phyloP scores from a whole-genome alignment of 2,329 filamentous ascomycete genomes.

The Rhytidhysteron rufulum region DNA sequence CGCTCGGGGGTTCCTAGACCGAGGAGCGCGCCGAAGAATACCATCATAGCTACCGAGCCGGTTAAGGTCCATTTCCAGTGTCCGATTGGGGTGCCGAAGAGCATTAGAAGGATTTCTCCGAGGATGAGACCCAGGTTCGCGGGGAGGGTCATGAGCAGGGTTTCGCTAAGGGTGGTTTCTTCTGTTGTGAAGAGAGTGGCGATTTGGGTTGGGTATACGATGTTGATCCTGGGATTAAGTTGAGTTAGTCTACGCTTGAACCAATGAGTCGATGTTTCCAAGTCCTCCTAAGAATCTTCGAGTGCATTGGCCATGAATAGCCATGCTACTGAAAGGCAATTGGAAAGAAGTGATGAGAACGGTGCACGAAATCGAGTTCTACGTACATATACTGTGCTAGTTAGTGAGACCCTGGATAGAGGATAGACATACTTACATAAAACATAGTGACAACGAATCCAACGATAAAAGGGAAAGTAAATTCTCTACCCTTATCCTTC shows the following conservation, averaged over 20 bases:
- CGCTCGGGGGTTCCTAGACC: conserved; percentile 40
- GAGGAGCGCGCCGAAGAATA: conserved; percentile 43
- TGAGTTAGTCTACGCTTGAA: too few relatives aligned
- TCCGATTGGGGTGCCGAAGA: conserved; percentile 38
- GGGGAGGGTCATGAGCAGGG: conserved; percentile 43
- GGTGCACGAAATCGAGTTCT: too few relatives aligned
- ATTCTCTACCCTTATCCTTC: conserved; percentile 42
- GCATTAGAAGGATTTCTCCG: conserved; percentile 38
- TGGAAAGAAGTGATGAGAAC: too few relatives aligned
- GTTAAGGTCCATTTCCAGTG: conserved; percentile 39
- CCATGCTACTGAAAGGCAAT: conserved; percentile 2
- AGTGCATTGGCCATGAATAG: too few relatives aligned
- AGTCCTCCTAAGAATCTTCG: too few relatives aligned
- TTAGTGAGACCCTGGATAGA: background rate
- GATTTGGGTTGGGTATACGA: conserved; percentile 49
- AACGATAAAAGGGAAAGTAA: conserved; percentile 46
- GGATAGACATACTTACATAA: conserved; percentile 24
- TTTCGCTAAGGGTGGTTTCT: conserved; percentile 31
- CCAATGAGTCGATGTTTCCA: too few relatives aligned
- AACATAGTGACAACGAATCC: conserved; percentile 50
- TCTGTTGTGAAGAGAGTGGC: conserved; percentile 41
- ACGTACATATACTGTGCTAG: conserved; percentile 34
- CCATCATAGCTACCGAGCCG: conserved; percentile 42
- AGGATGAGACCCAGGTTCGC: conserved; percentile 41
- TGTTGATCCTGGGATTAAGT: conserved; percentile 36